Evolutionary conservation across 306 rosid genomes (phyloP), one percentile per base, ranked within the genome.

Genomic region (Astragalus membranaceus): DNA sequence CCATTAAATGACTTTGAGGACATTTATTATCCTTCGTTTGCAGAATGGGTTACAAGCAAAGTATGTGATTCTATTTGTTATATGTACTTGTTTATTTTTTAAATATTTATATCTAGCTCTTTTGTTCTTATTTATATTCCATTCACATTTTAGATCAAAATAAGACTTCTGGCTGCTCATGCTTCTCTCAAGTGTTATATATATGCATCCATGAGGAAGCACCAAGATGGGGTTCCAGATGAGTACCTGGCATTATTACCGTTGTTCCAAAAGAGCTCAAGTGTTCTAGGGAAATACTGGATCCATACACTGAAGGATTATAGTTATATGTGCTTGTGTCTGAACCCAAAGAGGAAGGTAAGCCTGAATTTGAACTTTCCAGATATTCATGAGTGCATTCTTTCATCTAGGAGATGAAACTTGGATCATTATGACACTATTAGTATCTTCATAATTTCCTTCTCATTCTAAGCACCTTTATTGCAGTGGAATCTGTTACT

Each of bases 31-130:
- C 98, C 98, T 80, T 94, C 98, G 26, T 94, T 90, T 87, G 95
- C 98, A 11, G 98, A 94, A 75, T 94, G 98, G 98, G 98, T 90
- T 75, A 85, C 98, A 14, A 90, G 96, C 88, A 94, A 90, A 95
- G 98, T 84, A 75, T 33, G 75, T 54, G 29, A 44, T 64, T 48
- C 54, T 51, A 46, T 59, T 60, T 68, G 59, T 60, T 66, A 46
- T 72, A 53, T 65, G 52, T 39, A 14, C 47, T 46, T 10, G 10
- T 63, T 68, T 30, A 8, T 48, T 57, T 69, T 77, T 30, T 29
- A 3, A 7, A 66, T 83, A 56, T 65, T 47, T 58, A 30, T 30
- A 47, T 69, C 17, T 46, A 51, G 43, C 49, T 65, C 15, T 36
- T 79, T 61, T 36, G 30, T 26, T 66, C 49, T 51, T 43, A 64